Evolutionary conservation across 169 alveolate species (phyloP).

Genomic region (Plasmodium adleri): DNA sequence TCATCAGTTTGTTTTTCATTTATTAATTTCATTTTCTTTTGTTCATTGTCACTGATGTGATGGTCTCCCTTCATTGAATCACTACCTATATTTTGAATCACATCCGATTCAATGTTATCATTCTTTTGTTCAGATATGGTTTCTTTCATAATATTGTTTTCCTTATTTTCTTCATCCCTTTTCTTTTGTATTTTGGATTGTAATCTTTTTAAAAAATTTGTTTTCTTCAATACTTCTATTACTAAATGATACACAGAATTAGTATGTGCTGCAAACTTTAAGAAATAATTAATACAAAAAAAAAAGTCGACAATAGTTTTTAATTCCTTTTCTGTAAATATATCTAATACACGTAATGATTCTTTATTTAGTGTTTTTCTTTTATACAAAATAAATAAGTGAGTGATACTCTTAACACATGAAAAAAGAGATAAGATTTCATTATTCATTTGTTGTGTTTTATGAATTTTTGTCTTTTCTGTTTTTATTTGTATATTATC

Average conservation of each 20-base stretch:
- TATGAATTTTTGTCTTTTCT: background rate
- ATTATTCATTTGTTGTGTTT: background rate
- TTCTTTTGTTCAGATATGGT: no score
- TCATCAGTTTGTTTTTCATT: no score
- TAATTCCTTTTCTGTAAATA: slow-evolving; percentile 38
- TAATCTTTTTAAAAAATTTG: slow-evolving; percentile 15
- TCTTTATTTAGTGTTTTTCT: slow-evolving; percentile 4
- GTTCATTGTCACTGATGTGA: no score
- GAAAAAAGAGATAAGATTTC: slow-evolving; percentile 4
- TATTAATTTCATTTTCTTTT: no score
- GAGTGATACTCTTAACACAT: slow-evolving; percentile 14
- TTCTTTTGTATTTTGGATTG: slow-evolving; percentile 15
- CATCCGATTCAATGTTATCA: no score
- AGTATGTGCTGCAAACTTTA: slow-evolving; percentile 1
- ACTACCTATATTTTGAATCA: no score
- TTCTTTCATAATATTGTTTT: background rate
- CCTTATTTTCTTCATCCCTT: background rate
- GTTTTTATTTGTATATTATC: background rate
- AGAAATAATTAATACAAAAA: slow-evolving; percentile 43
- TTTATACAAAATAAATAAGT: slow-evolving; percentile 8
- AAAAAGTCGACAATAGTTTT: slow-evolving; percentile 48
- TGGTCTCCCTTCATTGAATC: no score
- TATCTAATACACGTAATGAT: background rate
- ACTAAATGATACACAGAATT: slow-evolving; percentile 50
- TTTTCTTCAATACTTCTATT: slow-evolving; percentile 27